Conservation (phyloP, 345 rosid species). For the Eucalyptus erythrocorys region DNA sequence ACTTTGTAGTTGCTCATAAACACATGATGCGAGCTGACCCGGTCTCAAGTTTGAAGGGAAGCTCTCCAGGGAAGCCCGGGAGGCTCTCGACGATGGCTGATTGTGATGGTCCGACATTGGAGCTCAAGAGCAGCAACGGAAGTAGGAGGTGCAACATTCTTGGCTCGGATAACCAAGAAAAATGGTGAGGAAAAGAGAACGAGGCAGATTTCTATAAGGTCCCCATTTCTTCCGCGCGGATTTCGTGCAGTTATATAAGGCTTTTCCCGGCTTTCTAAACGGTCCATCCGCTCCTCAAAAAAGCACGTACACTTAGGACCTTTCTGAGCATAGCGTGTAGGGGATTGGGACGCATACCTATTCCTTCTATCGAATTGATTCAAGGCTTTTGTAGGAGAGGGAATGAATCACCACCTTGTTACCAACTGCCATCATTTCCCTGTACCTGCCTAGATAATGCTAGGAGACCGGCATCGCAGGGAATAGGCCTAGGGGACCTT, state of each 20-base stretch:
- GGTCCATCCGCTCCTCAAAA: not conserved
- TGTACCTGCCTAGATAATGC: too few species aligned
- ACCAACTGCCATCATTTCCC: too few species aligned
- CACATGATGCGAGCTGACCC: not conserved
- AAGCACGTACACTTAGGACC: too few species aligned
- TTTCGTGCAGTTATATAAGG: not conserved
- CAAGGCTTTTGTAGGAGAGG: not conserved
- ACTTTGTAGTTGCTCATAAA: not conserved
- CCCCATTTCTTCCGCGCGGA: not conserved
- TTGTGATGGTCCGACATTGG: not conserved
- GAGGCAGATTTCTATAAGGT: not conserved
- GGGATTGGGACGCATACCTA: too few species aligned
- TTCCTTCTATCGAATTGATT: too few species aligned
- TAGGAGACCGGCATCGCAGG: too few species aligned
- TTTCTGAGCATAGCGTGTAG: too few species aligned
- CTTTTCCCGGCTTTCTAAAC: not conserved
- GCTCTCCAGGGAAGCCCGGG: slow-evolving; percentile 5
- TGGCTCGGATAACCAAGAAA: not conserved
- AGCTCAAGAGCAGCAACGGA: not conserved
- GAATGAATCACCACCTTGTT: too few species aligned
- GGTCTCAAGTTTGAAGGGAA: slow-evolving; percentile 8
- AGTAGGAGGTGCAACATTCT: not conserved
- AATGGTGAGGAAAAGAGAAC: not conserved
- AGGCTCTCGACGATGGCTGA: not conserved
- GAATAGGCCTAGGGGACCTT: too few species aligned